phyloP scores from a whole-genome alignment of 352 stramenopile species.

The Pythium dissimile region DNA sequence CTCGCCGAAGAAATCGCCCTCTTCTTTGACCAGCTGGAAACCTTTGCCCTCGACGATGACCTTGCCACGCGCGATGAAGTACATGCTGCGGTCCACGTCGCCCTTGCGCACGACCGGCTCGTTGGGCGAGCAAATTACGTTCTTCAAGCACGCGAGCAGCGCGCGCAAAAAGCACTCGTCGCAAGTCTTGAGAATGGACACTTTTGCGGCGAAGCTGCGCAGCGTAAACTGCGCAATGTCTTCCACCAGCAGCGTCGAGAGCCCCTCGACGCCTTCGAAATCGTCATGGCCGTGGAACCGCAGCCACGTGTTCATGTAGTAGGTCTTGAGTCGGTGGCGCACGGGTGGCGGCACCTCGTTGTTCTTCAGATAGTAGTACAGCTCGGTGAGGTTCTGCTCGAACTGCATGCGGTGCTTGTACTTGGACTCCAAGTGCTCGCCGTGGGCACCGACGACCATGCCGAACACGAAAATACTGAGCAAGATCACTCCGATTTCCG shows the following conservation, averaged over 20 bases:
- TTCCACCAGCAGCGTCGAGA: slow-evolving; percentile 58
- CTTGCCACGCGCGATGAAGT: slow-evolving; percentile 65
- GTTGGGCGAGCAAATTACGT: slow-evolving; percentile 60
- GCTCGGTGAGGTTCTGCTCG: slow-evolving; percentile 60
- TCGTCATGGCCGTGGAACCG: slow-evolving; percentile 62
- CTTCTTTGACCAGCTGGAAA: slow-evolving; percentile 74
- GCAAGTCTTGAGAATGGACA: slow-evolving; percentile 64
- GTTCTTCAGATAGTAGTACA: slow-evolving; percentile 55
- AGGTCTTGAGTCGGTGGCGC: slow-evolving; percentile 46
- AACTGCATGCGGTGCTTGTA: slow-evolving; percentile 72
- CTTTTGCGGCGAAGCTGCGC: slow-evolving; percentile 45
- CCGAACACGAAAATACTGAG: slow-evolving; percentile 67
- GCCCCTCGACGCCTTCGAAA: slow-evolving; percentile 45
- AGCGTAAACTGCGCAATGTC: slow-evolving; percentile 73
- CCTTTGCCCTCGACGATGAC: slow-evolving; percentile 54
- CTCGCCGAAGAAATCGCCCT: slow-evolving; percentile 78
- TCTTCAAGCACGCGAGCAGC: slow-evolving; percentile 55
- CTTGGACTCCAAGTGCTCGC: slow-evolving; percentile 55
- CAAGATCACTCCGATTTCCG: slow-evolving; percentile 60
- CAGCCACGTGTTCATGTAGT: slow-evolving; percentile 71
- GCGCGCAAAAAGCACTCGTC: slow-evolving; percentile 66
- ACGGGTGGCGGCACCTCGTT: slow-evolving; percentile 55
- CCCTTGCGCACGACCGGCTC: slow-evolving; percentile 63
- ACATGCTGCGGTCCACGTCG: slow-evolving; percentile 71
- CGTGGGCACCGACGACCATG: slow-evolving; percentile 56